Base-by-base conservation (phyloP, 805 yeast genomes). In the Lipomyces spencermartinsiae region DNA sequence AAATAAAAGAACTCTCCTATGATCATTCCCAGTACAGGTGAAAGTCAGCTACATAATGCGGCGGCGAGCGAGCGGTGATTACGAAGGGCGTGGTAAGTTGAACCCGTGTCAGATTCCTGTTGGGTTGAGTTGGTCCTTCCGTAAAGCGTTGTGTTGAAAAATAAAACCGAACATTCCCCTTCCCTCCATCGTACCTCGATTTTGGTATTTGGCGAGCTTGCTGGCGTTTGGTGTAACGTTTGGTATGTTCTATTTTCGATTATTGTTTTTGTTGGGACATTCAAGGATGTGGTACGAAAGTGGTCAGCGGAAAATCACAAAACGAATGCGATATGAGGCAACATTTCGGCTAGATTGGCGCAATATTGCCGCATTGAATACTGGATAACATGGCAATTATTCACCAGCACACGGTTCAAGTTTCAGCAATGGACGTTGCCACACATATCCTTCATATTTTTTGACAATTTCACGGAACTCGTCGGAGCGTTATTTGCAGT, bases 1-100 rank as follows among this genome's bases (percentile, higher is more conserved):
- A 43, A 43, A 43, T 43, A n/a, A 43, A 43, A 43, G 49, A 43
- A 43, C 25, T n/a, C 10, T 43, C 49, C 49, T 43, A 43, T n/a
- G 16, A 37, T 37, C 43, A 9, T 12, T 37, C 14, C 43, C 43
- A 37, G 43, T 37, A 37, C 16, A n/a, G 49, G 49, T 16, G 49
- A 43, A 43, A 43, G 49, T 43, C 49, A 43, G 22, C 49, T 43
- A n/a, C 25, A 43, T 9, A n/a, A 43, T 43, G 49, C 49, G 49
- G 49, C 29, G 29, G 29, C 29, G n/a, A 8, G 19, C 16, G n/a
- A 6, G 7, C 5, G 49, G 49, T 19, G 49, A n/a, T 43, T 43
- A 5, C 49, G n/a, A 43, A 19, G 22, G 49, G 22, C 16, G 49
- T 43, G 9, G 22, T 43, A 43, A 43, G 25, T n/a, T 43, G 49